Percentiles rank a stretch among this genome's conserved stretches.
These are phyloP conservation scores for Penicillium brasilianum DNA, from an alignment of 2,329 filamentous ascomycete genomes.

Conservation along the genomic window DNA sequence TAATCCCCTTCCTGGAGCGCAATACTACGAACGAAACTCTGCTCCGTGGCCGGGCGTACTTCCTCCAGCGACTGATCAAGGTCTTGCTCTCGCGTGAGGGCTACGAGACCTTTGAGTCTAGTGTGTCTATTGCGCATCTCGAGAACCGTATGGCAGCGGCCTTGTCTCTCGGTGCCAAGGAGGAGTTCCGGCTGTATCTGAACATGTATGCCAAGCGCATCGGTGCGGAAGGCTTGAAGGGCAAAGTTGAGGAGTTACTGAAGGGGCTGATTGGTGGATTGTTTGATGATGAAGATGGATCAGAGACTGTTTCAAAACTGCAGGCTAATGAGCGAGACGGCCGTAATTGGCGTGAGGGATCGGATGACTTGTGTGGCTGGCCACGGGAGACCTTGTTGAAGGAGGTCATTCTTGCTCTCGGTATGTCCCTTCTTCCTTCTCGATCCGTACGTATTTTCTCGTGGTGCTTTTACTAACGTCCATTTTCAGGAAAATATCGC, in stretches of 20 bases:
- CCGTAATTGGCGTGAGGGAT: conserved; percentile 53
- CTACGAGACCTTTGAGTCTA: conserved; percentile 88
- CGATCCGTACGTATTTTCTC: neutral
- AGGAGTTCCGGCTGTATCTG: conserved; percentile 94
- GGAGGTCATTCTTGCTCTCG: conserved; percentile 89
- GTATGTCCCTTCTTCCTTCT: conserved; percentile 58
- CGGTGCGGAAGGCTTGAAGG: conserved; percentile 82
- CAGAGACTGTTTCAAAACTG: conserved; percentile 35
- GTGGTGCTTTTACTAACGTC: conserved; percentile 10
- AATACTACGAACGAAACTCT: conserved; percentile 94
- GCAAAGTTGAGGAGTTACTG: conserved; percentile 91
- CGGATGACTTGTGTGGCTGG: conserved; percentile 86
- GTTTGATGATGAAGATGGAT: conserved; percentile 62
- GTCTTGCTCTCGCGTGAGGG: conserved; percentile 84
- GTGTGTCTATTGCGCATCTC: conserved; percentile 89
- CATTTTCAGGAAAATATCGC: conserved; percentile 79
- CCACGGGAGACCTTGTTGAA: conserved; percentile 83
- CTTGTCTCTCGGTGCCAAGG: conserved; percentile 78
- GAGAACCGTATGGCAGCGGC: conserved; percentile 94
- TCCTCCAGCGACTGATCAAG: conserved; percentile 89
- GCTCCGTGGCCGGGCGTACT: conserved; percentile 88
- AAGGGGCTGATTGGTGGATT: conserved; percentile 78
- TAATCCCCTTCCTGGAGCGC: conserved; percentile 89
- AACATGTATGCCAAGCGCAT: conserved; percentile 97
- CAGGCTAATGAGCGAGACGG: conserved; percentile 46